phyloP scores from a whole-genome alignment of 257 asterid genomes.

The Hygrophila difformis region DNA sequence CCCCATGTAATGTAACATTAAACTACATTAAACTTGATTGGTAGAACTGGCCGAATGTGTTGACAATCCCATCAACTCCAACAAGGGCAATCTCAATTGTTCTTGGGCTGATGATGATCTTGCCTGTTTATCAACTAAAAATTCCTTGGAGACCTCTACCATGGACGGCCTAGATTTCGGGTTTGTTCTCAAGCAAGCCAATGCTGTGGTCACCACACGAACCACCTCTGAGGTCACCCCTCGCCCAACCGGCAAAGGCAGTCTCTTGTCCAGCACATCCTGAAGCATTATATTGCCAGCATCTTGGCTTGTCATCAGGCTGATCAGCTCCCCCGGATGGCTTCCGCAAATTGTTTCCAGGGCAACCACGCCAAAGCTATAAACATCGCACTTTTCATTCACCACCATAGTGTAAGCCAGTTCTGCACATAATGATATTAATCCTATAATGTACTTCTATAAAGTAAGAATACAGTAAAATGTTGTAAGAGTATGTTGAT shows the following conservation, averaged over 20 bases:
- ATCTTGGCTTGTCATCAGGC: neutral
- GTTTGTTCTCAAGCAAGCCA: neutral
- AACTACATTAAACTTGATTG: too few relatives aligned
- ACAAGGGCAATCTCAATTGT: too few relatives aligned
- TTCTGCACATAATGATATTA: slow-evolving; percentile 7
- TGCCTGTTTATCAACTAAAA: too few relatives aligned
- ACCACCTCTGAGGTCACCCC: neutral
- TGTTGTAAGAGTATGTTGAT: too few relatives aligned
- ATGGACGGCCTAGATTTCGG: slow-evolving; percentile 11
- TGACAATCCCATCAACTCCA: too few relatives aligned
- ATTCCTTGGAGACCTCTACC: slow-evolving; percentile 2
- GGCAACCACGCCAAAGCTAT: slow-evolving; percentile 25
- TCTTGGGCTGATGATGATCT: too few relatives aligned
- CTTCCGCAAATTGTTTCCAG: slow-evolving; percentile 19
- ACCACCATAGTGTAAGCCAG: slow-evolving; percentile 22
- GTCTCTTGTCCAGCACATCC: slow-evolving; percentile 6
- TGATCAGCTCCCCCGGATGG: slow-evolving; percentile 14
- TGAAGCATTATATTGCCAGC: neutral
- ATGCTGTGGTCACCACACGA: neutral
- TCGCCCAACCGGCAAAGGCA: neutral
- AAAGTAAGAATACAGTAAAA: too few relatives aligned
- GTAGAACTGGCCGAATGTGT: too few relatives aligned
- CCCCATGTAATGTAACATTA: too few relatives aligned
- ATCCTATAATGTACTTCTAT: too few relatives aligned
- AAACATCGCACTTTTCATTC: slow-evolving; percentile 22